Base-by-base conservation (phyloP, 148 eudicot species). In the Salicornia ramosissima region DNA sequence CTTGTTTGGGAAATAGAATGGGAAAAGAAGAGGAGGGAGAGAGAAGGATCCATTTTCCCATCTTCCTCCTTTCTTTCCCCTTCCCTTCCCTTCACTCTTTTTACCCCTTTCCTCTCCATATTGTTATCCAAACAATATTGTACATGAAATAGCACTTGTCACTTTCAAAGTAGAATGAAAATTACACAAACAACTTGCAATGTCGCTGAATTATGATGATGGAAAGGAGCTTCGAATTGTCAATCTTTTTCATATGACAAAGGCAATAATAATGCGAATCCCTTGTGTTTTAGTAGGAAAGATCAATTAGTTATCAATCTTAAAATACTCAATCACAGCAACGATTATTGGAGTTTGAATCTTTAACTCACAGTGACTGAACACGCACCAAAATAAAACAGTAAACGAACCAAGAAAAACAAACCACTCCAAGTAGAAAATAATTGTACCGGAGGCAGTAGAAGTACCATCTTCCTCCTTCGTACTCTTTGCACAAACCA, bases 401-500 rank as follows among this genome's bases (percentile, higher is more conserved):
- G 1, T 18, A n/a, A 50, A n/a, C 10, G 8, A 22, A 6, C 19
- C 13, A 1, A 46, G 1, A 43, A 31, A 50, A 34, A 29, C 21
- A 29, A 22, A 47, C 19, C 58, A 53, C 29, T 14, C 55, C 28
- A 46, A 30, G 74, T n/a, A 49, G 45, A 45, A 46, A 19, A 50
- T 10, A 18, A 50, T 22, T 5, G 49, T 56, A 89, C 92, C 90
- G 77, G 87, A 84, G 57, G 69, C 42, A 42, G 85, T 72, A 57
- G 85, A 86, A 40, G 80, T 54, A 68, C 66, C 87, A 54, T 84
- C 87, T 75, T 86, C 88, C 64, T 86, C 87, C 66, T 84, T 83
- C 21, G 81, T 79, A 46, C 75, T 75, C 72, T 84, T 83, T 1
- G 89, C 80, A 59, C 74, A 75, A 40, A 76, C 74, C 33, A 82